Percentiles rank a stretch among this genome's conserved stretches.
phyloP scores from a whole-genome alignment of 768 basidiomycete species.

The Tylopilus balloui region DNA sequence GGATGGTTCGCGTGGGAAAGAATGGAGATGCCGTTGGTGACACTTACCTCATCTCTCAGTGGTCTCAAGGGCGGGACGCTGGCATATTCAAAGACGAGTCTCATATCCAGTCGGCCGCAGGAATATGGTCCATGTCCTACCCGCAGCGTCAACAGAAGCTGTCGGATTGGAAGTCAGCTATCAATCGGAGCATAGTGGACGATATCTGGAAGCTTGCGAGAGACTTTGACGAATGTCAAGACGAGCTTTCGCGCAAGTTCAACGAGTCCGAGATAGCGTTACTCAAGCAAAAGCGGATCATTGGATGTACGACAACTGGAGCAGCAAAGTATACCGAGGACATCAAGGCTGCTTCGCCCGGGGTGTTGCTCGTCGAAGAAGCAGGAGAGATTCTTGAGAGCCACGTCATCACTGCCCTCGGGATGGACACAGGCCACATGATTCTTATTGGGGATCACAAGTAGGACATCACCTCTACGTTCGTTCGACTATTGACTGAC shows the following conservation, averaged over 20 bases:
- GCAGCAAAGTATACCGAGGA: slow-evolving; percentile 55
- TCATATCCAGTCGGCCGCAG: slow-evolving; percentile 19
- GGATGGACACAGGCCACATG: slow-evolving; percentile 42
- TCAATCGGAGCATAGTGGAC: slow-evolving; percentile 34
- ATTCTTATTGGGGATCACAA: slow-evolving; percentile 73
- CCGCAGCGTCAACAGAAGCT: slow-evolving; percentile 25
- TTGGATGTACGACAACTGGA: slow-evolving; percentile 66
- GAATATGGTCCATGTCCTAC: slow-evolving; percentile 38
- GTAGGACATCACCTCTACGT: slow-evolving; percentile 35
- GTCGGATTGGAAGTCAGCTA: slow-evolving; percentile 33
- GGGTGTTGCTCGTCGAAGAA: slow-evolving; percentile 63
- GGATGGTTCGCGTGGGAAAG: slow-evolving; percentile 43
- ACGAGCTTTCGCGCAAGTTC: slow-evolving; percentile 35
- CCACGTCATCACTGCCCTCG: slow-evolving; percentile 58
- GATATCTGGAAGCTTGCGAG: slow-evolving; percentile 31
- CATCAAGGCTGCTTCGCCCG: slow-evolving; percentile 44
- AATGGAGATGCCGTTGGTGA: slow-evolving; percentile 33
- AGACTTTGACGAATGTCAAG: slow-evolving; percentile 39
- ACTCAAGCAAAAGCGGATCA: slow-evolving; percentile 47
- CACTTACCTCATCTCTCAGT: slow-evolving; percentile 45
- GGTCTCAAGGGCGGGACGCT: slow-evolving; percentile 42
- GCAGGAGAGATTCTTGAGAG: slow-evolving; percentile 71
- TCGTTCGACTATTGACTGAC: not conserved
- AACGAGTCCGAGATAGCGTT: slow-evolving; percentile 30
- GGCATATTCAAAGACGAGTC: slow-evolving; percentile 35